A percentile compares a stretch with the other conserved stretches of the same genome.
These are phyloP conservation scores for Rubia peregrina DNA, from an alignment of 305 asterid species.

Conservation along the genomic window DNA sequence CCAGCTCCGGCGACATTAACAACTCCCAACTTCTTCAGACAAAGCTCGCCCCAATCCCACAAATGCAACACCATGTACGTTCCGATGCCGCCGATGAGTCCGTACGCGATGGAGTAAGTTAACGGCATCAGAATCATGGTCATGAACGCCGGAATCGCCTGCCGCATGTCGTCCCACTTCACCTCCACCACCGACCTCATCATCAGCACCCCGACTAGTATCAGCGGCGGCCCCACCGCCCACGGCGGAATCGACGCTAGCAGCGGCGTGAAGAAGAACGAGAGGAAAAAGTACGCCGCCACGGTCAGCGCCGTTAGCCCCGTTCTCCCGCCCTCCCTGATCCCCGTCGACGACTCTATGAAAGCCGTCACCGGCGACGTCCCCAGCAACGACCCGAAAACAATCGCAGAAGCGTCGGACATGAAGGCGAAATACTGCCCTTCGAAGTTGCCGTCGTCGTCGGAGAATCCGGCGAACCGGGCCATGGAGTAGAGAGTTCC, in stretches of 20 bases:
- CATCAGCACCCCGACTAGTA: constrained; percentile 89
- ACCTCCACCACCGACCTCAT: constrained; percentile 88
- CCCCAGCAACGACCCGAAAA: constrained; percentile 72
- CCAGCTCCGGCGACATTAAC: constrained; percentile 14
- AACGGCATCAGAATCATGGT: constrained; percentile 82
- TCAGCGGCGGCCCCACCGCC: constrained; percentile 99
- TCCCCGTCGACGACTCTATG: constrained; percentile 92
- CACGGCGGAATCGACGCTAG: constrained; percentile 90
- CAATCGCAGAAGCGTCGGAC: constrained; percentile 84
- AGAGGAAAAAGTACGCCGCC: constrained; percentile 66
- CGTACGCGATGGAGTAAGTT: constrained; percentile 88
- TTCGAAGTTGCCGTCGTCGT: constrained; percentile 60
- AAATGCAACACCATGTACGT: constrained; percentile 58
- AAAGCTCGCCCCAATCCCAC: constrained; percentile 60
- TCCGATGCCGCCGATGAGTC: constrained; percentile 87
- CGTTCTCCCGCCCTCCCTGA: constrained; percentile 85
- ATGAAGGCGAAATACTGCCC: constrained; percentile 90
- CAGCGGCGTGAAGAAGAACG: constrained; percentile 85
- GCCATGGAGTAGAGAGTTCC: constrained; percentile 93
- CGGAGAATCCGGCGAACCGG: constrained; percentile 74
- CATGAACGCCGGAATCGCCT: constrained; percentile 92
- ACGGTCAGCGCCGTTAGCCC: constrained; percentile 86
- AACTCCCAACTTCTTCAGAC: constrained; percentile 27
- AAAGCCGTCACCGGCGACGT: constrained; percentile 89
- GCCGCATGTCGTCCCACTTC: constrained; percentile 87